Conservation (phyloP, 1,284 basidiomycete species). For the Cerioporus squamosus region DNA sequence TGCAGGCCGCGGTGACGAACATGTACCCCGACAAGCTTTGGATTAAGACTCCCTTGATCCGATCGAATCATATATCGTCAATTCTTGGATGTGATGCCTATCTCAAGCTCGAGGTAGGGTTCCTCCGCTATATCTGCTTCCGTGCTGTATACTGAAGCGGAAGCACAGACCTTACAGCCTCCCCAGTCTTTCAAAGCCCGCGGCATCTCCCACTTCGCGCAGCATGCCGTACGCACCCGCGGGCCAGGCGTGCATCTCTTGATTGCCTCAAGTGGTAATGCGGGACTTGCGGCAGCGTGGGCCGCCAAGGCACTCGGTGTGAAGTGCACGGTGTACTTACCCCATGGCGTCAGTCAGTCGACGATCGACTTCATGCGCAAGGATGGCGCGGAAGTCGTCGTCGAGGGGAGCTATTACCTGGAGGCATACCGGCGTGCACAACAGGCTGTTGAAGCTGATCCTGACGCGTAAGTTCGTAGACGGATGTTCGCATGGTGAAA, state of each 20-base stretch:
- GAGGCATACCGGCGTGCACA: conserved; percentile 57
- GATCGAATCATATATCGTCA: conserved; percentile 58
- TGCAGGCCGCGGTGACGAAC: no score
- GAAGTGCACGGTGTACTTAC: conserved; percentile 69
- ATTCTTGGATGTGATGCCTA: conserved; percentile 57
- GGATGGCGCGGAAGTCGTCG: conserved; percentile 58
- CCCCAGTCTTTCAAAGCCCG: conserved; percentile 78
- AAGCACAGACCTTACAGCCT: conserved; percentile 71
- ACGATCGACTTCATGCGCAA: conserved; percentile 54
- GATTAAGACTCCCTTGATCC: conserved; percentile 65
- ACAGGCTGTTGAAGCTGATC: conserved; percentile 45
- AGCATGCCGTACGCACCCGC: conserved; percentile 50
- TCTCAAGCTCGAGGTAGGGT: conserved; percentile 66
- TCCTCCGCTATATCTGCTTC: background rate
- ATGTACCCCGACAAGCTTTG: conserved; percentile 41
- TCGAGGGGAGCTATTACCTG: conserved; percentile 58
- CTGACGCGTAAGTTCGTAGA: conserved; percentile 52
- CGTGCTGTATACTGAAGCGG: background rate
- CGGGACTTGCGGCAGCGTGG: conserved; percentile 69
- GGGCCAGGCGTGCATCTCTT: conserved; percentile 62
- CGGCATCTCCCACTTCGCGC: conserved; percentile 66
- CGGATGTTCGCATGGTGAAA: no score
- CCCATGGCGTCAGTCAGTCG: conserved; percentile 50
- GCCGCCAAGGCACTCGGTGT: conserved; percentile 58
- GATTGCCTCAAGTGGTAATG: conserved; percentile 77